Base-by-base conservation (phyloP, 805 yeast genomes). In the Pichia manshurica region DNA sequence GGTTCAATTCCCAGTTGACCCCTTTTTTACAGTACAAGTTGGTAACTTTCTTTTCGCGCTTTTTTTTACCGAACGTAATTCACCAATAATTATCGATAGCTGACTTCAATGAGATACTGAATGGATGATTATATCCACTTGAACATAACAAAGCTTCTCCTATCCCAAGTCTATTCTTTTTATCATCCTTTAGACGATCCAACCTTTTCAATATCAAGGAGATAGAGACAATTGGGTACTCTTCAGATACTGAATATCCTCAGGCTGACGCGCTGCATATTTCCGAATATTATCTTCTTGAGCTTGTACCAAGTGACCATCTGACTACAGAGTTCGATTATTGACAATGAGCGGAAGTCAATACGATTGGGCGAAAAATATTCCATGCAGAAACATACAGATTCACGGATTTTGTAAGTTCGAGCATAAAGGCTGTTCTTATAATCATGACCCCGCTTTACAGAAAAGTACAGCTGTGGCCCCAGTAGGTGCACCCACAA, bases 371-470 rank as follows among this genome's bases (percentile, higher is more conserved):
- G 89, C 90, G 6, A 82, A 78, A 63, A 82, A 81, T 50, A 82
- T 87, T 25, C 89, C 84, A 47, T 88, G 96, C 67, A 76, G 89
- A 62, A 88, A 88, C 58, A 81, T 87, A 47, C 78, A 83, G 42
- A 86, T 87, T 31, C 88, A 87, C 68, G 96, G 96, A 3, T 87
- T 76, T 58, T 88, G 96, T 70, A 87, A 87, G 63, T 87, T 77
- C 67, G 89, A 86, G 57, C 84, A 84, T 55, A 87, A 87, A 58
- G 96, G 96, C 10, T 88, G 96, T 61, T 84, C 82, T 2, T 88
- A 87, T 61, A 80, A 78, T 44, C 95, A 87, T 62, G 84, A 77
- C 49, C 66, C 61, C 35, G 70, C 67, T 7, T 34, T 19, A 17
- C 23, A 28, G 22, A 34, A 42, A 5, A 42, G 29, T 23, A 35